phyloP scores from a whole-genome alignment of 129 eudicot genomes.

The Ambrosia trifida region DNA sequence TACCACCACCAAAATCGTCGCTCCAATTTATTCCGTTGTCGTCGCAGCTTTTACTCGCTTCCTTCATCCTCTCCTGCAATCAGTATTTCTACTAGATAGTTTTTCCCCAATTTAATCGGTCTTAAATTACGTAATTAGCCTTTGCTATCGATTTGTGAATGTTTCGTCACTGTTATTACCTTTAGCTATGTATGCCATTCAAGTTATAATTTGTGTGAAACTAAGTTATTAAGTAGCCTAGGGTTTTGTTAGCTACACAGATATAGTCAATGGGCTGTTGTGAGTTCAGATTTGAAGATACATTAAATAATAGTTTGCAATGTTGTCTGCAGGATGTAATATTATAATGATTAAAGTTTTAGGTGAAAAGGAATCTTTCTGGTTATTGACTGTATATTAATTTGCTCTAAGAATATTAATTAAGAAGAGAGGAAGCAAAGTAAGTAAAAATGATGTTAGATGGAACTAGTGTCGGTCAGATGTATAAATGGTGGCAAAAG shows the following conservation, averaged over 20 bases:
- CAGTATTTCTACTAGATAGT: slow-evolving; percentile 17
- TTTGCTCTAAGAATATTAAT: neutral
- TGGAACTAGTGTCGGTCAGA: neutral
- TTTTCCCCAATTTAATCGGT: neutral
- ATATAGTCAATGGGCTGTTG: too few relatives aligned
- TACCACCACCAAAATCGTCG: too few relatives aligned
- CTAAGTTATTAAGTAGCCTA: slow-evolving; percentile 9
- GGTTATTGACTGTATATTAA: neutral
- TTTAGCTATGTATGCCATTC: neutral
- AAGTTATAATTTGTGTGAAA: slow-evolving; percentile 12
- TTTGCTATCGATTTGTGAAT: slow-evolving; percentile 8
- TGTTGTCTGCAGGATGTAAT: too few relatives aligned
- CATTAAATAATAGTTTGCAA: neutral
- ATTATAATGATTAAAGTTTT: neutral
- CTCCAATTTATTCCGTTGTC: slow-evolving; percentile 25
- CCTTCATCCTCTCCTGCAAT: slow-evolving; percentile 18
- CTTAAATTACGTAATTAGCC: neutral
- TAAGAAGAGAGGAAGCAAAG: neutral
- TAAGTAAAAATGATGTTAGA: neutral
- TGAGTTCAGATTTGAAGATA: too few relatives aligned
- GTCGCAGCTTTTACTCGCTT: slow-evolving; percentile 23
- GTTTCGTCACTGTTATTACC: neutral
- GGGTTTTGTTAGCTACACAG: too few relatives aligned
- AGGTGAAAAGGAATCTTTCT: neutral
- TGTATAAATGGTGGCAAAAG: neutral